phyloP scores from a whole-genome alignment of 2,329 filamentous ascomycete genomes.

The Neofusicoccum kwambonambiense region DNA sequence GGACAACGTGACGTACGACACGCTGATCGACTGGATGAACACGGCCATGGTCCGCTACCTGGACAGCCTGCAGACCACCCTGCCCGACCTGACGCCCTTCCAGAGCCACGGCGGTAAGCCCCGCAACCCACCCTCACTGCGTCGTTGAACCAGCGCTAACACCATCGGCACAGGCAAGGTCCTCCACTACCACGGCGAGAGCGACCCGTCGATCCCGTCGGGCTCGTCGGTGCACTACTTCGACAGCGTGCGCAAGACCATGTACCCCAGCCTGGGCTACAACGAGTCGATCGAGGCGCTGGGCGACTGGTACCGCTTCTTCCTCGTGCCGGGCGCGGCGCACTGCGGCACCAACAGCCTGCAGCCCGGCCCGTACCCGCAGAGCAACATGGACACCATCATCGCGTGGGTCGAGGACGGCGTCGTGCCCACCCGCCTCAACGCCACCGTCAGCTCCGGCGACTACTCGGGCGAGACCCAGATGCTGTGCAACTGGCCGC shows the following conservation, averaged over 20 bases:
- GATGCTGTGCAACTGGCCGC: constrained; percentile 43
- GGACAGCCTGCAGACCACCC: constrained; percentile 54
- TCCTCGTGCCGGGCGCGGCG: constrained; percentile 27
- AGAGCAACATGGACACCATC: constrained; percentile 18
- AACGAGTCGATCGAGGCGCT: constrained; percentile 35
- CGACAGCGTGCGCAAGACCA: constrained; percentile 52
- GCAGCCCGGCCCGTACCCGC: constrained; percentile 21
- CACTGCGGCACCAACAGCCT: constrained; percentile 19
- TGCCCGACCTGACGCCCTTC: constrained; percentile 54
- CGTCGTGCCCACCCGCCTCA: constrained; percentile 36
- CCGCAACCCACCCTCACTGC: fast-evolving
- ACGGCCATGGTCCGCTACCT: constrained; percentile 48
- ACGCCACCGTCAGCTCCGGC: constrained; percentile 37
- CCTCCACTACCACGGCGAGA: constrained; percentile 58
- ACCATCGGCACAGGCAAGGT: constrained; percentile 42
- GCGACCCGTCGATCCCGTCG: constrained; percentile 53
- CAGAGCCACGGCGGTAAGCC: constrained; percentile 44
- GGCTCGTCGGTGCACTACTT: constrained; percentile 57
- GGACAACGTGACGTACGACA: constrained; percentile 53
- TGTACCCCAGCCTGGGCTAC: constrained; percentile 38
- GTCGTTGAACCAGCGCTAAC: neutral
- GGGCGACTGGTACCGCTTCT: constrained; percentile 56
- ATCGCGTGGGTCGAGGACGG: constrained; percentile 24
- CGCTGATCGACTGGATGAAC: constrained; percentile 54
- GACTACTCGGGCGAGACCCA: constrained; percentile 34